These are phyloP conservation scores for Beta macrorhiza DNA, from an alignment of 179 eudicot species.

Conservation along the genomic window DNA sequence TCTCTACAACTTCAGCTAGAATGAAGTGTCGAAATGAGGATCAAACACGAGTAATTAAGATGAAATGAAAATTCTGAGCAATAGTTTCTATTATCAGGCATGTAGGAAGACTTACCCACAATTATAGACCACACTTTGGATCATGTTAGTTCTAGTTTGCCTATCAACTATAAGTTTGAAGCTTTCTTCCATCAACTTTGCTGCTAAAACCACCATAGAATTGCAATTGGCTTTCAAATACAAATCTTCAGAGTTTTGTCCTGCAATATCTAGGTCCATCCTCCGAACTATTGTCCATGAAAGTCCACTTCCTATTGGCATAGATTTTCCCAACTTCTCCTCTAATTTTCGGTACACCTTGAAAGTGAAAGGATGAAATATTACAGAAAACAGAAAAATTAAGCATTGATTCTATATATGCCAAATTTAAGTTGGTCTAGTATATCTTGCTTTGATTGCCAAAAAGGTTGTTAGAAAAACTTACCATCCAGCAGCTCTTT, in stretches of 20 bases:
- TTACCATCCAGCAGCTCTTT: slow-evolving; percentile 42
- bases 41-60: too few relatives aligned
- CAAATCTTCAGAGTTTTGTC: slow-evolving; percentile 8
- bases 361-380: not conserved
- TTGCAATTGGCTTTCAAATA: slow-evolving; percentile 34
- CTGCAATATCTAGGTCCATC: slow-evolving; percentile 25
- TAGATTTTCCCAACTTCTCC: slow-evolving; percentile 31
- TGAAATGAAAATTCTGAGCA: too few relatives aligned
- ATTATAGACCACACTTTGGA: slow-evolving; percentile 44
- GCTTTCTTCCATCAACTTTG: slow-evolving; percentile 40
- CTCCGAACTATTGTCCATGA: slow-evolving; percentile 48
- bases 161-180: slow-evolving; percentile 45
- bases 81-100: not conserved
- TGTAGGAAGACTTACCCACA: slow-evolving; percentile 38
- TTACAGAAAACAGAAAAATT: not conserved
- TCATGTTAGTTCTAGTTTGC: slow-evolving; percentile 35
- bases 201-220: slow-evolving; percentile 46
- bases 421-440: not conserved
- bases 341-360: slow-evolving; percentile 43
- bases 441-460: not conserved
- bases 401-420: not conserved
- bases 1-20: too few relatives aligned
- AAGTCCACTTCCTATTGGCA: slow-evolving; percentile 21
- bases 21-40: too few relatives aligned
- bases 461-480: not conserved